Percentiles rank a stretch among this genome's conserved stretches.
Conservation (phyloP, 169 alveolate species). For the Eimeria sp. region DNA sequence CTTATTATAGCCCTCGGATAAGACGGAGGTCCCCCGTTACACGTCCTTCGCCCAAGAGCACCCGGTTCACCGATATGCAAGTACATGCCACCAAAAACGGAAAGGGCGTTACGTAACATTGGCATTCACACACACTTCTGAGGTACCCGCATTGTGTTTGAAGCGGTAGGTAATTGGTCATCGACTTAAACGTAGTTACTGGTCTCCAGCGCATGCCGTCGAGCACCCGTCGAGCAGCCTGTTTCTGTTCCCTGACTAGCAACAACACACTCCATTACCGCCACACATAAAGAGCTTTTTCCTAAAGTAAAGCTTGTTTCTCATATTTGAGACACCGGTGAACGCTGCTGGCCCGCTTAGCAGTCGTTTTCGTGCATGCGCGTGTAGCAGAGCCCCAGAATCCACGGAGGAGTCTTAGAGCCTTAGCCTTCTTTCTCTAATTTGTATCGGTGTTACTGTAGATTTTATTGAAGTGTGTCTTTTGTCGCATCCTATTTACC, state of each 20-base stretch:
- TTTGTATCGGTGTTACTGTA: neutral
- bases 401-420: neutral
- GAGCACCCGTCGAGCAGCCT: neutral
- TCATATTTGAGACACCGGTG: neutral
- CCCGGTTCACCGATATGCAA: neutral
- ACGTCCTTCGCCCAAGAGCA: no score
- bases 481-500: neutral
- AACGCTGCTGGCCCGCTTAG: neutral
- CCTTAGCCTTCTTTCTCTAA: neutral
- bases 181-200: neutral
- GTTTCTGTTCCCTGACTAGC: neutral
- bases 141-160: neutral
- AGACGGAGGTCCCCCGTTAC: no score
- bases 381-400: conserved; percentile 56
- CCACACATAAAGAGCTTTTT: neutral
- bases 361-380: conserved; percentile 37
- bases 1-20: no score
- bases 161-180: neutral
- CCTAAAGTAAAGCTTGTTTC: neutral
- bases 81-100: neutral
- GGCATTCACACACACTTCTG: neutral
- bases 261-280: neutral
- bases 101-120: neutral
- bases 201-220: neutral
- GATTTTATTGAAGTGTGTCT: neutral